Percentiles rank a stretch among this genome's conserved stretches.
Evolutionary conservation across 2,329 filamentous ascomycete genomes (phyloP).

Genomic region (Aspergillus pseudonomiae): DNA sequence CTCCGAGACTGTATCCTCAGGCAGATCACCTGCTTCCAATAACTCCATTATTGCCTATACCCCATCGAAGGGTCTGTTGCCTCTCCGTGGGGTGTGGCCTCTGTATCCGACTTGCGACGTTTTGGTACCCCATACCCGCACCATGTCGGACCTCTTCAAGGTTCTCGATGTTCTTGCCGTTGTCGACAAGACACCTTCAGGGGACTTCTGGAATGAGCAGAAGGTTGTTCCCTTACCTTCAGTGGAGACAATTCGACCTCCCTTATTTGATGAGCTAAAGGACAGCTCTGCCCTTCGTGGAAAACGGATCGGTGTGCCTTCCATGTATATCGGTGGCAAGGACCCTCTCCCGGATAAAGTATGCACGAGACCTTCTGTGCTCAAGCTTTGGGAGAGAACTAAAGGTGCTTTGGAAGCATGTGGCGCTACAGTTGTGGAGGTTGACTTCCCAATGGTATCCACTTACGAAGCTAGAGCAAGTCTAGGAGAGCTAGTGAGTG

Average conservation of each 20-base stretch:
- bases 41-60: slow-evolving; percentile 61
- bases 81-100: slow-evolving; percentile 58
- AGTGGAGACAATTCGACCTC: slow-evolving; percentile 34
- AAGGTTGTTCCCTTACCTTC: slow-evolving; percentile 46
- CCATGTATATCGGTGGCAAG: slow-evolving; percentile 53
- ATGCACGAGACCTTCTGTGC: slow-evolving; percentile 40
- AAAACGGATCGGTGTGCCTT: slow-evolving; percentile 54
- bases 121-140: slow-evolving; percentile 56
- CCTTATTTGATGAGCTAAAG: slow-evolving; percentile 37
- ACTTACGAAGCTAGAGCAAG: slow-evolving; percentile 40
- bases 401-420: slow-evolving; percentile 29
- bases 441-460: slow-evolving; percentile 37
- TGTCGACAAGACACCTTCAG: slow-evolving; percentile 44
- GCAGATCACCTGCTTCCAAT: slow-evolving; percentile 60
- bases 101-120: slow-evolving; percentile 61
- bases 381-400: slow-evolving; percentile 40
- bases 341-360: slow-evolving; percentile 36
- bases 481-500: slow-evolving; percentile 40
- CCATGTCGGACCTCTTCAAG: slow-evolving; percentile 53
- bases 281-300: slow-evolving; percentile 41
- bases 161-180: slow-evolving; percentile 54
- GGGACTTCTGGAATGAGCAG: slow-evolving; percentile 62
- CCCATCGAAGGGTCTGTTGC: slow-evolving; percentile 56
- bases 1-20: slow-evolving; percentile 60
- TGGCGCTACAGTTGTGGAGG: slow-evolving; percentile 38